Percentiles rank a stretch among this genome's conserved stretches.
These are phyloP conservation scores for Cylindrotheca closterium DNA, from an alignment of 108 stramenopile genomes.

Conservation along the genomic window DNA sequence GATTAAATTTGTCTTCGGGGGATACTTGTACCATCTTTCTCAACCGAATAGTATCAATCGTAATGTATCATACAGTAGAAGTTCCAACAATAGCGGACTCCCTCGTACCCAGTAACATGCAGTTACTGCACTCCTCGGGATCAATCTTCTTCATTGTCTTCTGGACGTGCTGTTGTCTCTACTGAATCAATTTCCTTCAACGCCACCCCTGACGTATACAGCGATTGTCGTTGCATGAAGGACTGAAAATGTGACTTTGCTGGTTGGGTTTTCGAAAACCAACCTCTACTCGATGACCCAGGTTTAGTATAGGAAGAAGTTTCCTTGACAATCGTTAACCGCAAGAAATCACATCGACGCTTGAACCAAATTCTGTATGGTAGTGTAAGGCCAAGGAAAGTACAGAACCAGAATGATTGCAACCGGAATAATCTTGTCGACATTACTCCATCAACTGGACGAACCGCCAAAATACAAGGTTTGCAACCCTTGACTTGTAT, in stretches of 20 bases:
- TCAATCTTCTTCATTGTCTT: no score
- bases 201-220: no score
- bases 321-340: constrained; percentile 84
- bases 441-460: constrained; percentile 32
- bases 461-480: constrained; percentile 66
- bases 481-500: constrained; percentile 75
- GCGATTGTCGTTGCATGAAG: constrained; percentile 3
- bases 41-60: no score
- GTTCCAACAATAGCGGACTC: no score
- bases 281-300: background rate
- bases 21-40: no score
- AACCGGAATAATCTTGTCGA: constrained; percentile 54
- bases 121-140: no score
- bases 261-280: background rate
- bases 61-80: no score
- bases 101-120: no score
- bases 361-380: constrained; percentile 86
- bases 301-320: constrained; percentile 10
- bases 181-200: no score
- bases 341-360: constrained; percentile 78
- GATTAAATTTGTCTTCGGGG: no score
- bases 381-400: constrained; percentile 70
- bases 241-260: constrained; percentile 1
- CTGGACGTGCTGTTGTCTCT: no score
- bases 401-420: constrained; percentile 65